phyloP scores from a whole-genome alignment of 2,329 filamentous ascomycete species.

The Tetracladium maxilliforme region DNA sequence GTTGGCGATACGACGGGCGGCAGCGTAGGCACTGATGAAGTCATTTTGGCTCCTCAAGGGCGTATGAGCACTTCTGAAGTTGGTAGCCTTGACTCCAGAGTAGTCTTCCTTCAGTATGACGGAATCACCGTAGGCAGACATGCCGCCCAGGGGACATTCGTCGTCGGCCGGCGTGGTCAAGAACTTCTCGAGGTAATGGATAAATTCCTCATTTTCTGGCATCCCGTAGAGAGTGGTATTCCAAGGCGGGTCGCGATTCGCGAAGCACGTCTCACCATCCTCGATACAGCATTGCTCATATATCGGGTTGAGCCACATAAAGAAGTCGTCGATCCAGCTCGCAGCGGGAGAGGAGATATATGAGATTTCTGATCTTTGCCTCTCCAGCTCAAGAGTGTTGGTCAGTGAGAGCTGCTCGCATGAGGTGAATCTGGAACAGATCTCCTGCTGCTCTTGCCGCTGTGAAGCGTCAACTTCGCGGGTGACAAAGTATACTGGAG shows the following conservation, averaged over 20 bases:
- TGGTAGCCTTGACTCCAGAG: slow-evolving; percentile 60
- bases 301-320: slow-evolving; percentile 87
- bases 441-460: slow-evolving; percentile 61
- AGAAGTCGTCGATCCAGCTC: slow-evolving; percentile 95
- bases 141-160: slow-evolving; percentile 76
- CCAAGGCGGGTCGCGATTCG: slow-evolving; percentile 64
- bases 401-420: slow-evolving; percentile 74
- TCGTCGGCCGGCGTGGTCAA: slow-evolving; percentile 65
- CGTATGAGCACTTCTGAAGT: slow-evolving; percentile 85
- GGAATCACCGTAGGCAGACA: slow-evolving; percentile 74
- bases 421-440: slow-evolving; percentile 83
- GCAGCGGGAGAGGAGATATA: slow-evolving; percentile 81
- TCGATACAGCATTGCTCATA: slow-evolving; percentile 61
- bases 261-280: slow-evolving; percentile 61
- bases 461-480: slow-evolving; percentile 66
- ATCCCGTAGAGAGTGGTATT: slow-evolving; percentile 82
- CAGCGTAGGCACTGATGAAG: slow-evolving; percentile 81
- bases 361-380: slow-evolving; percentile 75
- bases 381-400: slow-evolving; percentile 86
- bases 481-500: slow-evolving; percentile 93
- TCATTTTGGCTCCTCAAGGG: slow-evolving; percentile 78
- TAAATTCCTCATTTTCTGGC: slow-evolving; percentile 86
- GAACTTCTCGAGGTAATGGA: slow-evolving; percentile 75
- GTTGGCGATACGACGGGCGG: slow-evolving; percentile 74
- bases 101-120: slow-evolving; percentile 60